phyloP scores from a whole-genome alignment of 139 green algal species.

The Micractinium sp. region DNA sequence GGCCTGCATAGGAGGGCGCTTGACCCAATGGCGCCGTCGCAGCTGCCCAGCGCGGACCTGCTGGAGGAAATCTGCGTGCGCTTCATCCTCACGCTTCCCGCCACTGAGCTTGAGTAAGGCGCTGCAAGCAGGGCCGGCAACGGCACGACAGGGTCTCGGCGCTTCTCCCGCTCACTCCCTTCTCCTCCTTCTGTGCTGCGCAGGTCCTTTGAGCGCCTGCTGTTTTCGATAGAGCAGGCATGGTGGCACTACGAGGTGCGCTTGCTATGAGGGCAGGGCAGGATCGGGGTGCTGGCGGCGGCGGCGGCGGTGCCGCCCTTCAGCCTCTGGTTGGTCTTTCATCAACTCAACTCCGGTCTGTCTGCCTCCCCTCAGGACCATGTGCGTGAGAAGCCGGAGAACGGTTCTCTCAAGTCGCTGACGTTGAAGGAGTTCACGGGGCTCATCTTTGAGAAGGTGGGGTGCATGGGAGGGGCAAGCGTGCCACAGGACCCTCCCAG shows the following conservation, averaged over 20 bases:
- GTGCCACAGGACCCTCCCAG: too few relatives aligned
- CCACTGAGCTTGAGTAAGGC: constrained; percentile 77
- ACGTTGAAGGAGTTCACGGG: constrained; percentile 72
- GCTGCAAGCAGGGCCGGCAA: not conserved
- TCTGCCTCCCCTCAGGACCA: constrained; percentile 33
- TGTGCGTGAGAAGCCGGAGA: constrained; percentile 38
- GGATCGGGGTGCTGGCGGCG: not conserved
- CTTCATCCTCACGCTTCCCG: constrained; percentile 88
- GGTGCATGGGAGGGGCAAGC: not conserved
- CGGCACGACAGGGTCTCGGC: not conserved
- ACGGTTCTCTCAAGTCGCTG: constrained; percentile 27
- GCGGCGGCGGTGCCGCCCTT: not conserved
- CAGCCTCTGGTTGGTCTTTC: not conserved
- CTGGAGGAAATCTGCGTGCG: constrained; percentile 83
- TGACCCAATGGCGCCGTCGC: not conserved
- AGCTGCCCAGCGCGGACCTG: constrained; percentile 56
- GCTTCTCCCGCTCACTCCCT: not conserved
- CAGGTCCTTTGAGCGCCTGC: constrained; percentile 87
- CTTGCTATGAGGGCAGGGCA: not conserved
- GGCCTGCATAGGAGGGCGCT: too few relatives aligned
- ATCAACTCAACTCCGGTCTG: not conserved
- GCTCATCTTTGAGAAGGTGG: constrained; percentile 70
- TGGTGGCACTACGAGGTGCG: constrained; percentile 97
- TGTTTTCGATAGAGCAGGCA: constrained; percentile 95
- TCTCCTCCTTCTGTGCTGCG: not conserved